Conservation (phyloP, 345 rosid species). For the Eucalyptus curtisii region DNA sequence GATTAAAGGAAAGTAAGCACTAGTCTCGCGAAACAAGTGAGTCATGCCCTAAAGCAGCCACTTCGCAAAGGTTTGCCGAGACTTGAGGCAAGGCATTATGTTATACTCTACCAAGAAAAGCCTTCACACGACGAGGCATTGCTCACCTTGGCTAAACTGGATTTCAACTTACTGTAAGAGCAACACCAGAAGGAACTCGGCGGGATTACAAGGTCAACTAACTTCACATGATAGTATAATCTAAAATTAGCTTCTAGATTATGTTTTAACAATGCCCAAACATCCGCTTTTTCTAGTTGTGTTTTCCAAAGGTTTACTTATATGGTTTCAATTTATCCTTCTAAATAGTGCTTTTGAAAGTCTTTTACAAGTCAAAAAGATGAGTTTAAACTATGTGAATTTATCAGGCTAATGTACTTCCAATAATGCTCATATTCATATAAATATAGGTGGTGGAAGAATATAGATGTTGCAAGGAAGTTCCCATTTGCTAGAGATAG, state of each 20-base stretch:
- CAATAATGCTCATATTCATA: not conserved
- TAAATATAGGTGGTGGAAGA: conserved; percentile 7
- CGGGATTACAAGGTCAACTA: not conserved
- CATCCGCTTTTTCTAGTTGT: not conserved
- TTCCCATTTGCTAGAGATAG: conserved; percentile 1
- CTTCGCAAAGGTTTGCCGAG: not conserved
- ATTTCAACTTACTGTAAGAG: not conserved
- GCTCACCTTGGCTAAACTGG: not conserved
- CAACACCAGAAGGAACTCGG: not conserved
- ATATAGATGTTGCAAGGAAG: not conserved
- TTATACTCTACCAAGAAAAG: not conserved
- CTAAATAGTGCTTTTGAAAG: not conserved
- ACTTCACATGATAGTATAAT: not conserved
- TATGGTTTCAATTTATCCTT: not conserved
- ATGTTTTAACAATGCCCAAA: not conserved
- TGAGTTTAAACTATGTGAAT: not conserved
- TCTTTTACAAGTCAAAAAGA: not conserved
- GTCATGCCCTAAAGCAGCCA: not conserved
- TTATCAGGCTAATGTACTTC: no score
- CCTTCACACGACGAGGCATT: not conserved
- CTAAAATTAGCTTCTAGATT: not conserved
- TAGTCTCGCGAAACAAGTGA: not conserved
- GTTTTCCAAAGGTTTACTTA: not conserved
- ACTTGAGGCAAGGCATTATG: not conserved
- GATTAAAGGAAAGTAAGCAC: not conserved